Evolutionary conservation across 345 rosid genomes (phyloP), one percentile per base, ranked within the genome.

Genomic region (Salix suchowensis): DNA sequence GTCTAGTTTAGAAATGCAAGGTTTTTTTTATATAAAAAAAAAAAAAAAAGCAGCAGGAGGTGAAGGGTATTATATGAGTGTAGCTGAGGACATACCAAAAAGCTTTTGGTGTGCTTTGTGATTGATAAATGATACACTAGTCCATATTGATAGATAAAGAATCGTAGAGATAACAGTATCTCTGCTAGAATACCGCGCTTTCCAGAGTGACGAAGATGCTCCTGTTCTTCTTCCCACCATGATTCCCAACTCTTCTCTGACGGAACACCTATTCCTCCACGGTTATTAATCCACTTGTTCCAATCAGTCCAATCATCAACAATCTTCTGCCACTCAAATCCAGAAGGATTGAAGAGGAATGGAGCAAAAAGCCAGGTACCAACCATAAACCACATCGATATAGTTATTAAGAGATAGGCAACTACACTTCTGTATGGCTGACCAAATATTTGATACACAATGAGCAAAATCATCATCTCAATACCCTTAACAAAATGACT

Each of bases 151-250:
- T 93, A 96, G 82, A 94, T 89, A 78, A 96, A 96, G 84, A 94
- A 94, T 62, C 99, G 86, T 65, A 91, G 76, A 68, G 99, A 80
- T 75, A 96, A 86, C 83, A 94, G 60, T 70, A 96, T 96, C 91
- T 96, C 99, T 19, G 92, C 95, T 34, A 89, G 44, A 75, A 94
- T 86, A 70, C 99, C 99, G 61, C 99, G 99, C 81, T 85, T 91
- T 75, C 99, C 99, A 24, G 99, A 96, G 83, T 85, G 76, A 32
- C 67, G 91, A 64, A 96, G 92, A 88, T 96, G 99, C 70, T 93
- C 98, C 79, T 94, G 97, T 83, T 96, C 99, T 82, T 96, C 97
- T 72, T 96, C 99, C 99, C 99, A 96, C 99, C 99, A 96, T 2
- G 99, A 96, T 79, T 96, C 99, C 99, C 99, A 96, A 82, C 99